Base-by-base conservation (phyloP, 2,329 filamentous ascomycete genomes). In the Botrytis sinoallii region DNA sequence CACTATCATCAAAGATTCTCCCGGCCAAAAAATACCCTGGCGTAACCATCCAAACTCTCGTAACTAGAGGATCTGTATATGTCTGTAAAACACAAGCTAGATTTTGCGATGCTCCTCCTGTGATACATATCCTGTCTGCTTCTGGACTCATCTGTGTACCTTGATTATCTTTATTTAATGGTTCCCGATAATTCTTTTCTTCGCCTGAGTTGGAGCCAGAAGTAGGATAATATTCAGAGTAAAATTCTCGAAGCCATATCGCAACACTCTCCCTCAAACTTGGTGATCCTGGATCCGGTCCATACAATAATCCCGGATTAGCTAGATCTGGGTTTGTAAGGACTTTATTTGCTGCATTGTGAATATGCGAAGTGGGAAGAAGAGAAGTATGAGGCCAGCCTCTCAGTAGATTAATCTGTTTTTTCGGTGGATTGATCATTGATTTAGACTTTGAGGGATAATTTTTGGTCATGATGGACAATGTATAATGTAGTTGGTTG, bases 1-100 rank as follows among this genome's bases (percentile, higher is more conserved):
- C 92, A 8, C 90, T 86, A 82, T 98, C 95, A 74, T 92, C 90
- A 79, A 97, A 94, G 73, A 97, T 93, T n/a, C 91, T 87, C 79
- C 92, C 94, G 0, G 91, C 92, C n/a, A 97, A 85, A 82, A 93
- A 92, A 81, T 97, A 97, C 65, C 91, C 92, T 7, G 95, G 95
- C 32, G 92, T 90, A 2, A 94, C 89, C 82, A 95, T 88, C 92
- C 93, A 97, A 16, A 97, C 86, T 77, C 89, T 89, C 1, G 95
- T 97, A 79, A 90, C 91, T 3, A 85, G 82, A 1, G 93, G 92
- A 81, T 97, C 95, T 0, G 93, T 92, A 80, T 92, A 97, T 44
- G 92, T 92, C 81, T 92, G 89, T 68, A 97, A 84, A 6, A 97
- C 84, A 79, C 90, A 92, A 0, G 92, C 93, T 3, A 97, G 82